Evolutionary conservation across 2,329 filamentous ascomycete genomes (phyloP), one percentile per base, ranked within the genome.

Genomic region (Leptodontidium sp.): DNA sequence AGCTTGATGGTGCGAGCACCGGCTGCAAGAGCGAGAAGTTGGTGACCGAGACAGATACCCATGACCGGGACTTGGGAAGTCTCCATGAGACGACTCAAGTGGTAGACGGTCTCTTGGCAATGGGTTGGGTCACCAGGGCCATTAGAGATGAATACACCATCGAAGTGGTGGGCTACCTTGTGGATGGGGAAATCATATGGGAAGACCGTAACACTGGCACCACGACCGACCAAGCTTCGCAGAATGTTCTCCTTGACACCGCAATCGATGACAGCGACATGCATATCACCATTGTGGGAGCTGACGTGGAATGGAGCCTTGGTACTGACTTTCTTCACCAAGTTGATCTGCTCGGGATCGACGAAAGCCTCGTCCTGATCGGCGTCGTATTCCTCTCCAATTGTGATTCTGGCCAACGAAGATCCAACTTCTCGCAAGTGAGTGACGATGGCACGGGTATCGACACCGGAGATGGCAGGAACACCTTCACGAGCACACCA

Each of bases 201-300:
- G 86, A 99, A 97, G 77, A 93, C 93, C 50, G 96, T 98, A 72
- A 97, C 92, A 72, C 93, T 94, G 65, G 94, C 93, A 70, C 96
- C 96, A 72, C 96, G 94, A 82, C 88, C 91, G 78, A 98, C 94
- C 70, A 99, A 86, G 80, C 93, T 97, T 78, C 96, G 93, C 69
- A 99, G 90, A 77, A 99, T 99, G 85, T 99, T 99, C 88, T 99
- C 96, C 88, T 99, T 99, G 75, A 98, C 96, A 85, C 96, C 96
- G 78, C 96, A 99, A 83, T 99, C 96, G 79, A 99, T 91, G 75
- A 99, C 87, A 68, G 95, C 96, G 75, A 99, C 89, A 83, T 99
- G 96, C 80, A 93, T 91, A 77, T 91, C 89, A 72, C 95, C 93
- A 74, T 91, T 88, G 40, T 90, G 88, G 63, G 94, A 94, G 80